A percentile compares a stretch with the other conserved stretches of the same genome.
Conservation (phyloP, 1,284 basidiomycete species). For the Lentinus polychrous region DNA sequence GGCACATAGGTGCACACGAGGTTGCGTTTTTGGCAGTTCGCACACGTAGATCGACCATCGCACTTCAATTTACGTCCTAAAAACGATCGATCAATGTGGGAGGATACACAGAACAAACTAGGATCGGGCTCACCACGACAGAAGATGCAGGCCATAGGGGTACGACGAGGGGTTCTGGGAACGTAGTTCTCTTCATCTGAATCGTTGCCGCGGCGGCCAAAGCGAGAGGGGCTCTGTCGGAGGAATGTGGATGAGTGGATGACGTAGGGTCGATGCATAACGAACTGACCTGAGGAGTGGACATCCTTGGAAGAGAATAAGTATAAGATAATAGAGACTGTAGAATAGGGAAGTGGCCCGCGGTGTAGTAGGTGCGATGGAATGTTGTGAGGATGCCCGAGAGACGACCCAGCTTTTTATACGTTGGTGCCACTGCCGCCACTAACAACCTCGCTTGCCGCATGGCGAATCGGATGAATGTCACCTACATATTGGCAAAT, state of each 20-base stretch:
- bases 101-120: not conserved
- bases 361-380: slow-evolving; percentile 6
- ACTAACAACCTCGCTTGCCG: not conserved
- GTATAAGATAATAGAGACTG: slow-evolving; percentile 5
- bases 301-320: slow-evolving; percentile 1
- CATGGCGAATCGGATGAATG: too few species aligned
- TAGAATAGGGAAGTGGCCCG: not conserved
- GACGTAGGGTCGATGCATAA: not conserved
- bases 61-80: slow-evolving; percentile 28
- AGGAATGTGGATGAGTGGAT: not conserved
- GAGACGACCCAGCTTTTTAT: not conserved
- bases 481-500: too few species aligned
- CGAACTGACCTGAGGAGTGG: slow-evolving; percentile 4
- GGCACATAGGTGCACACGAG: slow-evolving; percentile 26
- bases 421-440: not conserved
- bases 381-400: not conserved
- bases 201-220: slow-evolving; percentile 14
- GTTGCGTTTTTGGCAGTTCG: slow-evolving; percentile 25
- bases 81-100: not conserved
- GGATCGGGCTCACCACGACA: slow-evolving; percentile 20
- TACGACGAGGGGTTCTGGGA: slow-evolving; percentile 24
- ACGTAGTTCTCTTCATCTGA: slow-evolving; percentile 24
- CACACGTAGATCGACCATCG: slow-evolving; percentile 26
- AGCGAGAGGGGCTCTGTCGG: slow-evolving; percentile 6
- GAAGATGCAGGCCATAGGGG: slow-evolving; percentile 27